These are phyloP conservation scores for Alternaria dauci DNA, from an alignment of 2,329 filamentous ascomycete species.

Conservation along the genomic window DNA sequence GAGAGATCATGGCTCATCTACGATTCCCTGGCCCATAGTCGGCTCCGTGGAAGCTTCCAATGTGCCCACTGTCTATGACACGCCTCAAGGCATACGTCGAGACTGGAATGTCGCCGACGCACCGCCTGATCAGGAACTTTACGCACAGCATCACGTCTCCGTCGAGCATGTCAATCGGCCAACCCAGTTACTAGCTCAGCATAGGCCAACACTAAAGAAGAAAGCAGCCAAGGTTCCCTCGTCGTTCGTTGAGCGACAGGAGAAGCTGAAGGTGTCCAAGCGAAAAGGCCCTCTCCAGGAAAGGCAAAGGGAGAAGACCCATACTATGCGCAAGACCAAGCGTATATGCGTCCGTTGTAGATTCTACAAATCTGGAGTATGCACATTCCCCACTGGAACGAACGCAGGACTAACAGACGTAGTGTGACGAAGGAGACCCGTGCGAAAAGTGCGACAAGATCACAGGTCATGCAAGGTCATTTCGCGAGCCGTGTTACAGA, in stretches of 20 bases:
- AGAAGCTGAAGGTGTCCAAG: slow-evolving; percentile 46
- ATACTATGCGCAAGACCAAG: slow-evolving; percentile 46
- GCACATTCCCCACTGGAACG: not conserved
- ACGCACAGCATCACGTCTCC: slow-evolving; percentile 20
- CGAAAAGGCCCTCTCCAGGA: slow-evolving; percentile 42
- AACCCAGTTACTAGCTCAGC: slow-evolving; percentile 16
- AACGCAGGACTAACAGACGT: slow-evolving; percentile 9
- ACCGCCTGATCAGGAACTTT: slow-evolving; percentile 22
- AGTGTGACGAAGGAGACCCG: slow-evolving; percentile 46
- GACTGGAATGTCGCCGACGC: slow-evolving; percentile 29
- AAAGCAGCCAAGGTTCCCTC: slow-evolving; percentile 43
- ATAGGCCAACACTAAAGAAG: slow-evolving; percentile 31
- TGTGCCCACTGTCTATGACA: slow-evolving; percentile 26
- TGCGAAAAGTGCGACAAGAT: slow-evolving; percentile 46
- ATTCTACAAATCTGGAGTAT: slow-evolving; percentile 47
- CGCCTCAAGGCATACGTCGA: slow-evolving; percentile 22
- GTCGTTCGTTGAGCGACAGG: slow-evolving; percentile 43
- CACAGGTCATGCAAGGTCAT: slow-evolving; percentile 41
- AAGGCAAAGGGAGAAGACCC: slow-evolving; percentile 42
- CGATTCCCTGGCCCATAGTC: slow-evolving; percentile 29
- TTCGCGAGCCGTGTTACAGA: slow-evolving; percentile 44
- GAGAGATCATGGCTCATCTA: slow-evolving; percentile 21
- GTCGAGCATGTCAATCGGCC: slow-evolving; percentile 16
- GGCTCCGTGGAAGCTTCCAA: slow-evolving; percentile 14
- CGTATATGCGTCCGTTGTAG: slow-evolving; percentile 46